Conservation (phyloP, 2,329 filamentous ascomycete genomes). For the Metarhizium rileyi region DNA sequence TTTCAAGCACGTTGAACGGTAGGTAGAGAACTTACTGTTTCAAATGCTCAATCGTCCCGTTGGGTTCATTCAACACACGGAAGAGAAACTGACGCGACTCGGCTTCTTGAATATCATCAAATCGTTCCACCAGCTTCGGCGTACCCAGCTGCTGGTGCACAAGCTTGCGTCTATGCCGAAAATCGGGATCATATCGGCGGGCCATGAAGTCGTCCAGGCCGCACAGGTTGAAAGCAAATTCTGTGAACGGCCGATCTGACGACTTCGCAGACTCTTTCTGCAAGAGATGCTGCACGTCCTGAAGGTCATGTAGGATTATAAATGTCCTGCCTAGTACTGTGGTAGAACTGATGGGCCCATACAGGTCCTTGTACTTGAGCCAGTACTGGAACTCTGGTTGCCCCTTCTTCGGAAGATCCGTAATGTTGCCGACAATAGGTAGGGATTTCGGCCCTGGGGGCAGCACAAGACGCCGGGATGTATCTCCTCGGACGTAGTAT, state of each 20-base stretch:
- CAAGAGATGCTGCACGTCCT: slow-evolving; percentile 24
- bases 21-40: neutral
- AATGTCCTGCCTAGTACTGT: slow-evolving; percentile 20
- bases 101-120: slow-evolving; percentile 9
- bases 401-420: slow-evolving; percentile 28
- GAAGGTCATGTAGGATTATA: slow-evolving; percentile 27
- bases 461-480: too few relatives aligned
- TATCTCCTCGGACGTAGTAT: too few relatives aligned
- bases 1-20: too few relatives aligned
- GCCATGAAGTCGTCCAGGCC: neutral
- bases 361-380: slow-evolving; percentile 21
- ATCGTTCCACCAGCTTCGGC: slow-evolving; percentile 1
- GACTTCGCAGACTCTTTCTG: slow-evolving; percentile 21
- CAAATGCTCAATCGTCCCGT: neutral
- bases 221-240: neutral
- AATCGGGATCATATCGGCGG: neutral
- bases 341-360: slow-evolving; percentile 15
- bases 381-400: slow-evolving; percentile 22
- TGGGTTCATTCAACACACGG: neutral
- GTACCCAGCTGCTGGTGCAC: slow-evolving; percentile 1
- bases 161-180: neutral
- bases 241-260: slow-evolving; percentile 2
- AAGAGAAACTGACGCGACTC: neutral
- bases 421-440: slow-evolving; percentile 35
- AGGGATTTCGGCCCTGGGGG: slow-evolving; percentile 20